Conservation (phyloP, 345 rosid species). For the Camelina neglecta region DNA sequence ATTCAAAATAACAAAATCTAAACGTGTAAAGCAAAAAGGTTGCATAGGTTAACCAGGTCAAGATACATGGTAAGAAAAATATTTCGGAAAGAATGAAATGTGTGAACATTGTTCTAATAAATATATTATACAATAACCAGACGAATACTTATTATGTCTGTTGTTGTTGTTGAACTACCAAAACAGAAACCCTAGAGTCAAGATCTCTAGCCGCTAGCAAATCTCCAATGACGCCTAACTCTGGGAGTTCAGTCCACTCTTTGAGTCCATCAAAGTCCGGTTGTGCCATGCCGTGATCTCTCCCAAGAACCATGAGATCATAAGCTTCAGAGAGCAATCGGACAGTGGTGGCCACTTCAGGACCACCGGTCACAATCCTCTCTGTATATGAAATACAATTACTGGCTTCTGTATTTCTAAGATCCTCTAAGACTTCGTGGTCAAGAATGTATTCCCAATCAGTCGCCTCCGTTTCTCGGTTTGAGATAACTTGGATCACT, state of each 20-base stretch:
- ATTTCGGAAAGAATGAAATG: not conserved
- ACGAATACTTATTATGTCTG: not conserved
- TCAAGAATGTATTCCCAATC: conserved; percentile 26
- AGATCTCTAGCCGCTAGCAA: conserved; percentile 36
- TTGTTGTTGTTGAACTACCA: conserved; percentile 37
- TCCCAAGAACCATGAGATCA: conserved; percentile 36
- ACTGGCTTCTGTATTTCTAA: not conserved
- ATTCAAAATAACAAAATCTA: too few species aligned
- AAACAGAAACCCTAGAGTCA: conserved; percentile 17
- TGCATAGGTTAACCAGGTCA: too few species aligned
- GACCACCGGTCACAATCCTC: conserved; percentile 20
- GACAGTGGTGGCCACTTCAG: conserved; percentile 17
- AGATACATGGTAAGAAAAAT: not conserved
- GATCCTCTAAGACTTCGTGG: not conserved
- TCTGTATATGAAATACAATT: conserved; percentile 17
- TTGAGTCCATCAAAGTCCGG: conserved; percentile 18
- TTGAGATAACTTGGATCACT: not conserved
- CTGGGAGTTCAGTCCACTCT: conserved; percentile 33
- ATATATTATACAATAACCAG: not conserved
- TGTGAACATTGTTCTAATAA: not conserved
- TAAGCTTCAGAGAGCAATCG: not conserved
- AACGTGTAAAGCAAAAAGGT: too few species aligned
- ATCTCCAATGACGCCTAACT: conserved; percentile 40
- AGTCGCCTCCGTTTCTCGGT: conserved; percentile 10
- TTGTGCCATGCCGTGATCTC: conserved; percentile 13